Base-by-base conservation (phyloP, 768 basidiomycete species). In the Trichaptum fuscoviolaceum region DNA sequence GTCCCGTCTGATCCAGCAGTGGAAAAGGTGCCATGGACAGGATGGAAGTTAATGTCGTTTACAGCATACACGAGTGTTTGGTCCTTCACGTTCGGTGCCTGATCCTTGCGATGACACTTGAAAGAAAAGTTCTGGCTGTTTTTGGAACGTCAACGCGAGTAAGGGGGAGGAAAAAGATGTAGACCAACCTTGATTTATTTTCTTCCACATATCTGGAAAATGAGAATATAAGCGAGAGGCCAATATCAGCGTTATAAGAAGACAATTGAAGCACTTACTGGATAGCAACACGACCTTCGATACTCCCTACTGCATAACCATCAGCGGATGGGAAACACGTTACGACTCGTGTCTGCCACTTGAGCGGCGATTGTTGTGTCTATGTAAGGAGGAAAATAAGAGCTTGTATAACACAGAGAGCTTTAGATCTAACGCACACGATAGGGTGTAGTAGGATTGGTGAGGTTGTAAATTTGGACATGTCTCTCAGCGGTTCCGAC, bases 401-500 rank as follows among this genome's bases (percentile, higher is more conserved):
- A 59, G 60, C 61, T 58, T n/a, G 24, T 42, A 25, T 62, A 30
- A 25, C 59, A 10, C 27, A 63, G 59, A 66, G 18, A 66, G 63
- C 36, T 23, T 62, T 58, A n/a, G 63, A 52, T 15, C 23, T 35
- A 7, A 69, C 77, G 57, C 62, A 90, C 93, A 81, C 92, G 93
- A 81, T 88, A 93, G 0, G 91, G 78, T 0, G 87, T 82, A 25
- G 83, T 89, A 1, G 96, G 95, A 74, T 91, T 93, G 20, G 83
- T 85, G 62, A 97, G 84, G 76, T 96, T 92, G 81, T 87, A 91
- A 68, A 96, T 92, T 75, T 92, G 89, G 63, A 98, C 88, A 74
- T 96, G 91, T 34, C 95, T 87, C 67, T 97, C 96, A 7, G 95
- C 96, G 0, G 94, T 96, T 34, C 90, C 96, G 64, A 95, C 93